A percentile compares a stretch with the other conserved stretches of the same genome.
These are phyloP conservation scores for Boletellus sp. DNA, from an alignment of 1,284 basidiomycete species.

Conservation along the genomic window DNA sequence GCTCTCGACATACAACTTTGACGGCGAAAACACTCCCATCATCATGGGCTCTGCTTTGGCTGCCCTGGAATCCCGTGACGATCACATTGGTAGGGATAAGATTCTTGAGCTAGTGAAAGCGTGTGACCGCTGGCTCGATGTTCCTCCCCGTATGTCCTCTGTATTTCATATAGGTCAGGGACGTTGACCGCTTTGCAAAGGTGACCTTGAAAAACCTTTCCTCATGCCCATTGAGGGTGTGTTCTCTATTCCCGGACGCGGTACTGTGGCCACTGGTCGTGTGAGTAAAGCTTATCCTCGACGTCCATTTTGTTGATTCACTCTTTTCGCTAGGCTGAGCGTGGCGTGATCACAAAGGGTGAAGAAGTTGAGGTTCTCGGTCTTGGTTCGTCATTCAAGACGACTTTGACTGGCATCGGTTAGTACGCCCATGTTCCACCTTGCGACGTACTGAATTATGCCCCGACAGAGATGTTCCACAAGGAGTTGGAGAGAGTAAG, in stretches of 20 bases:
- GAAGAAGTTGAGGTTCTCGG: slow-evolving; percentile 94
- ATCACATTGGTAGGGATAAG: slow-evolving; percentile 79
- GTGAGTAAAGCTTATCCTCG: slow-evolving; percentile 35
- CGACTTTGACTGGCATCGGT: slow-evolving; percentile 95
- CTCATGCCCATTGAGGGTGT: slow-evolving; percentile 96
- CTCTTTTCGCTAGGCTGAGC: slow-evolving; percentile 67
- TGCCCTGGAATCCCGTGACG: slow-evolving; percentile 84
- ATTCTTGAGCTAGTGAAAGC: slow-evolving; percentile 84
- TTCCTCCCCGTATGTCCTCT: slow-evolving; percentile 74
- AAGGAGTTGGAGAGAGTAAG: slow-evolving; percentile 93
- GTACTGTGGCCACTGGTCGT: slow-evolving; percentile 95
- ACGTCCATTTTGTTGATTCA: slow-evolving; percentile 3
- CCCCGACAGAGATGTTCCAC: slow-evolving; percentile 91
- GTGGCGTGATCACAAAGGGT: slow-evolving; percentile 91
- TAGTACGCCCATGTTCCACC: slow-evolving; percentile 24
- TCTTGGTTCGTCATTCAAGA: slow-evolving; percentile 82
- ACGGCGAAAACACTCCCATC: slow-evolving; percentile 97
- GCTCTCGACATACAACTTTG: slow-evolving; percentile 89
- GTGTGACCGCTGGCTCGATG: slow-evolving; percentile 94
- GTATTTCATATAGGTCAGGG: background rate
- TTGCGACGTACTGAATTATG: slow-evolving; percentile 7
- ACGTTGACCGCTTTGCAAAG: slow-evolving; percentile 34
- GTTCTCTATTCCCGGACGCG: slow-evolving; percentile 97
- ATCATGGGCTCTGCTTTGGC: slow-evolving; percentile 96
- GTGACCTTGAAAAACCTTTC: slow-evolving; percentile 98